Conservation (phyloP, 75 land plant genomes). For the Pseudotsuga menziesii region DNA sequence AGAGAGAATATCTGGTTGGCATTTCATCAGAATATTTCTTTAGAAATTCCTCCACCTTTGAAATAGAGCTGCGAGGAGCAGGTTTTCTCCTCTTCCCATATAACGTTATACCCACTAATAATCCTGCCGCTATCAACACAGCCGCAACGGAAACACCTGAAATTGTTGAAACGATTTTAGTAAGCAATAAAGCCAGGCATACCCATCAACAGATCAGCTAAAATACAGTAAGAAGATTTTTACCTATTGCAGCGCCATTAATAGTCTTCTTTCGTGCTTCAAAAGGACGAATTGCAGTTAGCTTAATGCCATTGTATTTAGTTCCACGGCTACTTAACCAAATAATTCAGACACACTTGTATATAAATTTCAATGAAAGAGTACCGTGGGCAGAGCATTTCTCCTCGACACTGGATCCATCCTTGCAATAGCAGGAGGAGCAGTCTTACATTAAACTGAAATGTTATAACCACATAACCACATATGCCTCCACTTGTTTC, state of each 20-base stretch:
- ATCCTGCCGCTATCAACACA: background rate
- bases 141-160: background rate
- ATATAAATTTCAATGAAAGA: background rate
- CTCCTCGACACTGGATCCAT: background rate
- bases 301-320: background rate
- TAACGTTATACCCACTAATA: background rate
- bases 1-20: too few relatives aligned
- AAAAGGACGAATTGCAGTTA: background rate
- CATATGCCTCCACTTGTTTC: background rate
- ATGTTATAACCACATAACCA: background rate
- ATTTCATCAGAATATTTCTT: too few relatives aligned
- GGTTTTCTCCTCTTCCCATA: too few relatives aligned
- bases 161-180: background rate
- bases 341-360: background rate
- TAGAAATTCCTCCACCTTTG: too few relatives aligned
- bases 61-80: too few relatives aligned
- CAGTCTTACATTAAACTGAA: background rate
- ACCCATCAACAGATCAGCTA: too few relatives aligned
- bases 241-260: too few relatives aligned
- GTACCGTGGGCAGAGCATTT: background rate
- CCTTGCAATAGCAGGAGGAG: background rate
- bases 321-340: background rate
- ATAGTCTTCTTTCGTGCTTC: background rate
- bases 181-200: background rate
- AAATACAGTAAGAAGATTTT: too few relatives aligned